phyloP scores from a whole-genome alignment of 2,329 filamentous ascomycete species.

The Sporothrix brasiliensis region DNA sequence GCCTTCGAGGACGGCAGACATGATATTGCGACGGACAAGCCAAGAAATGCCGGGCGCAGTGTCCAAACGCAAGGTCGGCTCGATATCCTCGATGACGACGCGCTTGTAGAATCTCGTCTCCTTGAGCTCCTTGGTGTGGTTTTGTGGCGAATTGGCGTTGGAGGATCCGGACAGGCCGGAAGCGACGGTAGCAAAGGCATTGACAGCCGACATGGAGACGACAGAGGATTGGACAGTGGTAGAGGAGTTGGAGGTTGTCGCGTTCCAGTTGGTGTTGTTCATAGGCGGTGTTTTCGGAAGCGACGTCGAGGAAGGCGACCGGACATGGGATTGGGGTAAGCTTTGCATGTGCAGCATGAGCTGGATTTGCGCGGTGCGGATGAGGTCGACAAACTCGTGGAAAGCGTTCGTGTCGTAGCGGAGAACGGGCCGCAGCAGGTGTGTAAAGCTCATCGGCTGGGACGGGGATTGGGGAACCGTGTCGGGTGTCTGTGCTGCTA shows the following conservation, averaged over 20 bases:
- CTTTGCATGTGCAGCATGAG: conserved; percentile 43
- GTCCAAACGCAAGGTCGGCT: conserved; percentile 89
- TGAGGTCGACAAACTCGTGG: conserved; percentile 79
- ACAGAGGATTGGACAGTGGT: background rate
- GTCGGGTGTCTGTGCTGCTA: background rate
- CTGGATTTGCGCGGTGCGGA: conserved; percentile 59
- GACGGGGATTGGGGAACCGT: conserved; percentile 51
- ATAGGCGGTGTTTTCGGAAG: conserved; percentile 46
- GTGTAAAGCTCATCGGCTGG: conserved; percentile 72
- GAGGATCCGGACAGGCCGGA: conserved; percentile 49
- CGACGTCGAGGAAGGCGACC: conserved; percentile 60
- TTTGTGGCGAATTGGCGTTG: conserved; percentile 46
- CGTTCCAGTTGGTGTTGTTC: conserved; percentile 55
- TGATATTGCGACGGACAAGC: conserved; percentile 82
- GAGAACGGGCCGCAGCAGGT: conserved; percentile 80
- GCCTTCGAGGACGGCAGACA: conserved; percentile 81
- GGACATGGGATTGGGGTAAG: conserved; percentile 58
- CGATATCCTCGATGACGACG: conserved; percentile 84
- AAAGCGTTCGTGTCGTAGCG: conserved; percentile 80
- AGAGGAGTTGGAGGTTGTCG: background rate
- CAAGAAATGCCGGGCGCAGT: conserved; percentile 88
- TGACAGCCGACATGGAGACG: conserved; percentile 19
- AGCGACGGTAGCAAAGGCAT: conserved; percentile 45
- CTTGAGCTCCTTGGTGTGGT: conserved; percentile 57
- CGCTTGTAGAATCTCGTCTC: conserved; percentile 96